Evolutionary conservation across 2,329 filamentous ascomycete species (phyloP), one percentile per base, ranked within the genome.

Genomic region (Stachybotrys chartarum): DNA sequence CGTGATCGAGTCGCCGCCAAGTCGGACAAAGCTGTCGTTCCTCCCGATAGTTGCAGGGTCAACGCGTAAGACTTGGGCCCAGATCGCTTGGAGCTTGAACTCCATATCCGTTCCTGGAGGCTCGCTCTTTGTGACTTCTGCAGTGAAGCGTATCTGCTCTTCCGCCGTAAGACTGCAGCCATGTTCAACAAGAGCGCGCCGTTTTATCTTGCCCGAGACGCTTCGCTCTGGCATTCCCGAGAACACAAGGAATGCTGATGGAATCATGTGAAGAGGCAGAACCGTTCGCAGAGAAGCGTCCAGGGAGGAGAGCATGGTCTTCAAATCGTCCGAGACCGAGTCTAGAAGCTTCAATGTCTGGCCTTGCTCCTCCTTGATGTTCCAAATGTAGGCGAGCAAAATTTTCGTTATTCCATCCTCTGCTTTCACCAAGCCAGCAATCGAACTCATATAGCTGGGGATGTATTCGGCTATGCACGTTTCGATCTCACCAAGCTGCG

Each of bases 401-500:
- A 3, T 42, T 10, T 42, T 42, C 2, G 35, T 10, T 10, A 14
- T 10, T 42, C 49, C 30, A 11, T 31, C 49, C 11, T 51, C 30
- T 5, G 7, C 14, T 16, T 51, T 51, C 24, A 35, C 10, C n/a
- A 31, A 12, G n/a, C 16, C 30, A 8, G 30, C 30, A 24, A 54
- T 51, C 18, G 50, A 48, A 32, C 53, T 8, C 16, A 30, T 16
- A 11, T 32, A 12, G 14, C 24, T 16, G 11, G n/a, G 31, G 3
- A 54, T 46, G 8, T n/a, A 45, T 1, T 50, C 17, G 6, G 50
- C 31, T 14, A 58, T 50, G 12, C 32, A 18, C 10, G 58, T n/a
- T 49, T 62, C 60, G 17, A 62, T 53, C 30, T 62, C 56, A 50
- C 54, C 54, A 18, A 79, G 68, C 66, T 78, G 83, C 54, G 81